Evolutionary conservation across 1,284 basidiomycete genomes (phyloP).

Genomic region (Cutaneotrichosporon sp.): DNA sequence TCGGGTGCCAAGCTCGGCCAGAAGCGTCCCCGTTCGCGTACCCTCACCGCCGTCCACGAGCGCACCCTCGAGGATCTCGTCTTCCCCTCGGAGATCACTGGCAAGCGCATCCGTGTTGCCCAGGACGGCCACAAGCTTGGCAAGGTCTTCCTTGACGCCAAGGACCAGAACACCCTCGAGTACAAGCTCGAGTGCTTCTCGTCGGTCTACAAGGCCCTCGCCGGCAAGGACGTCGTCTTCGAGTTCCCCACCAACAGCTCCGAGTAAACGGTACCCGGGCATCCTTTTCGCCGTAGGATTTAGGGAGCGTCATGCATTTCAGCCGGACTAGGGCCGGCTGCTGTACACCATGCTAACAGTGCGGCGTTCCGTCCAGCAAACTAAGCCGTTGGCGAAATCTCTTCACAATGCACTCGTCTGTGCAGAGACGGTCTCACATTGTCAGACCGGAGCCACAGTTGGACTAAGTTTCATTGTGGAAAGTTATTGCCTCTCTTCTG

Average conservation of each 20-base stretch:
- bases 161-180: conserved; percentile 97
- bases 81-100: conserved; percentile 97
- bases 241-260: conserved; percentile 45
- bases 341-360: conserved; percentile 14
- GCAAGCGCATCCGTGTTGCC: conserved; percentile 89
- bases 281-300: conserved; percentile 20
- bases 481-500: too few relatives aligned
- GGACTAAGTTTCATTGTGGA: too few relatives aligned
- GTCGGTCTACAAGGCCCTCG: conserved; percentile 48
- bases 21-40: conserved; percentile 94
- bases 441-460: too few relatives aligned
- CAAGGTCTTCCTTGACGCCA: conserved; percentile 98
- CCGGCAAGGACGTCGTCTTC: conserved; percentile 49
- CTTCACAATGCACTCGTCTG: too few relatives aligned
- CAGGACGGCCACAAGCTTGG: conserved; percentile 87
- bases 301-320: conserved; percentile 34
- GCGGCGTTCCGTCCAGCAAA: too few relatives aligned
- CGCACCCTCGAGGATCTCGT: conserved; percentile 98
- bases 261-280: conserved; percentile 31
- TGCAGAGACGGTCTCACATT: too few relatives aligned
- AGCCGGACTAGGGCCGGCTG: conserved; percentile 11
- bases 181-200: conserved; percentile 70
- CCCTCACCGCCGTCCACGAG: conserved; percentile 96
- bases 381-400: too few relatives aligned
- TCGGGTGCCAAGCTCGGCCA: conserved; percentile 73